phyloP scores from a whole-genome alignment of 805 yeast genomes.

The Tetrapisispora taiwanensis region DNA sequence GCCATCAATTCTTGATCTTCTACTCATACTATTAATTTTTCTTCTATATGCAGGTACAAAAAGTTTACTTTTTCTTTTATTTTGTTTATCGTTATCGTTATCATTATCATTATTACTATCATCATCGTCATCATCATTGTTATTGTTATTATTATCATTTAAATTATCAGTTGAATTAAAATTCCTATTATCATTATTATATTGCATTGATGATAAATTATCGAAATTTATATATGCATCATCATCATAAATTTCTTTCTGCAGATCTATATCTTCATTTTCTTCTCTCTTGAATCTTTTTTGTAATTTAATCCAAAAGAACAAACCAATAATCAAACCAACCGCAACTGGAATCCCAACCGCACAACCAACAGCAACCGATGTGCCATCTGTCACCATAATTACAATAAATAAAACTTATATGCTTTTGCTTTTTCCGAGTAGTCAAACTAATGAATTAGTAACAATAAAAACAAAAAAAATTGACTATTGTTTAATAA shows the following conservation, averaged over 20 bases:
- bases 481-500: no score
- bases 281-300: slow-evolving; percentile 32
- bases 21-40: slow-evolving; percentile 21
- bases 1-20: slow-evolving; percentile 13
- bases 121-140: slow-evolving; percentile 1
- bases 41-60: slow-evolving; percentile 33
- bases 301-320: slow-evolving; percentile 33
- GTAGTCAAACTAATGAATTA: no score
- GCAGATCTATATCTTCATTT: slow-evolving; percentile 28
- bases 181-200: slow-evolving; percentile 3
- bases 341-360: slow-evolving; percentile 46
- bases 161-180: no score
- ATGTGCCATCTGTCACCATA: not conserved
- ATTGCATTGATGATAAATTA: slow-evolving; percentile 21
- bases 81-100: not conserved
- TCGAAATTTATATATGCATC: slow-evolving; percentile 30
- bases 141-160: slow-evolving; percentile 1
- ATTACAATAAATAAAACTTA: no score
- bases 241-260: slow-evolving; percentile 21
- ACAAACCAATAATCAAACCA: slow-evolving; percentile 31
- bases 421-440: no score
- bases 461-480: no score
- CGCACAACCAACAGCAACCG: slow-evolving; percentile 42
- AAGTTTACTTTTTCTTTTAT: slow-evolving; percentile 1
- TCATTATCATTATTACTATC: not conserved